Base-by-base conservation (phyloP, 1,284 basidiomycete genomes). In the Trametes versicolor region DNA sequence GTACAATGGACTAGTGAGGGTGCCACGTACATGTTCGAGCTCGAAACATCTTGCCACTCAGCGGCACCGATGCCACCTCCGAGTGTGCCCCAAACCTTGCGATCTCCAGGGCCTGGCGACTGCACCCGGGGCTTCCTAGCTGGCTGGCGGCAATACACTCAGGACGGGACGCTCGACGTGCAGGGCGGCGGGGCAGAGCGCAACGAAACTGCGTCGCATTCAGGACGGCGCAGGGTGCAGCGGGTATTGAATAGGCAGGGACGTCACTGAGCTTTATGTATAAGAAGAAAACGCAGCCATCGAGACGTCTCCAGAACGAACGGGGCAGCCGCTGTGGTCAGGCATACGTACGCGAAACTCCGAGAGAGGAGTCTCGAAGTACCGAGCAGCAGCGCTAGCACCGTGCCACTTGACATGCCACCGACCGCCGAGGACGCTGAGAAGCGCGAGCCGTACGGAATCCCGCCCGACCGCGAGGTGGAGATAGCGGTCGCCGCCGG, bases 241-340 rank as follows among this genome's bases (percentile, higher is more conserved):
- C 29, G 29, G 29, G 29, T 2, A 6, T 43, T 2, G 8, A 43
- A 3, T 43, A 29, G 7, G 19, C 7, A 3, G 50, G 29, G 29
- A 36, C 29, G 49, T 50, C 49, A 50, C 27, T 7, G 27, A 29
- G 17, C 29, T 3, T 32, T 27, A 15, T n/a, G 21, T 48, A 25
- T 51, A 36, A 36, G 15, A 19, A 32, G 32, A 15, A 32, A 32
- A 29, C 50, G 50, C 27, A 36, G 50, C 10, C 19, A 29, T 15
- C 50, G 15, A 51, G 32, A 21, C 29, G 32, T n/a, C 50, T n/a
- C 50, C 50, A 51, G 50, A 51, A 29, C 50, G 21, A 8, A 13
- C 50, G 10, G 8, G 50, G 23, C 50, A 4, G 13, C 17, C 7
- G 17, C 50, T 34, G 50, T 29, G 29, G 29, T 21, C 32, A 51